A percentile compares a stretch with the other conserved stretches of the same genome.
These are phyloP conservation scores for Phytophthora kernoviae DNA, from an alignment of 352 stramenopile species.

Conservation along the genomic window DNA sequence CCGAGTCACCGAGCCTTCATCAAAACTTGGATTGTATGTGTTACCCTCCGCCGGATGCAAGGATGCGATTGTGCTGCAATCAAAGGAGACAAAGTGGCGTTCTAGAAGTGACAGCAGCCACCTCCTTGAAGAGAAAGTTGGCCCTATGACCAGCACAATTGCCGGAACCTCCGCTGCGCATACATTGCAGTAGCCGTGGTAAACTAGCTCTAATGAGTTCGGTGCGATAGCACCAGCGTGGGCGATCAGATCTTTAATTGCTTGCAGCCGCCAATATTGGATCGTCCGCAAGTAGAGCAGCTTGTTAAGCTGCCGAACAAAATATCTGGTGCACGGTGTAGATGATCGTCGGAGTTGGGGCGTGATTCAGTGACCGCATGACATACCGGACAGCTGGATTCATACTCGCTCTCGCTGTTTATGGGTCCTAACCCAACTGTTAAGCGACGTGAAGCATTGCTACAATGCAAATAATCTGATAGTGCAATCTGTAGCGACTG, in stretches of 20 bases:
- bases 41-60: background rate
- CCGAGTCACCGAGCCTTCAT: slow-evolving; percentile 4
- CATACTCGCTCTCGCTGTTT: background rate
- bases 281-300: slow-evolving; percentile 20
- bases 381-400: slow-evolving; percentile 11
- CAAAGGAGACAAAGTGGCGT: slow-evolving; percentile 33
- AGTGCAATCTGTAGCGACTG: slow-evolving; percentile 49
- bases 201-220: slow-evolving; percentile 26
- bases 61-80: slow-evolving; percentile 13
- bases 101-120: slow-evolving; percentile 22
- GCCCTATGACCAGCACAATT: slow-evolving; percentile 28
- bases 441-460: slow-evolving; percentile 15
- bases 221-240: background rate
- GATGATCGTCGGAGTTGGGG: background rate
- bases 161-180: slow-evolving; percentile 19
- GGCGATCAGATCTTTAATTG: slow-evolving; percentile 16
- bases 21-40: background rate
- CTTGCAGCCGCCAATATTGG: slow-evolving; percentile 13
- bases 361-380: slow-evolving; percentile 3
- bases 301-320: background rate
- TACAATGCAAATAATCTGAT: slow-evolving; percentile 53
- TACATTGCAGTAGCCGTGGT: slow-evolving; percentile 29
- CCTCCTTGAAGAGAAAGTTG: background rate
- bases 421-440: background rate
- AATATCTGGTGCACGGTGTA: background rate